A percentile compares a stretch with the other conserved stretches of the same genome.
Conservation (phyloP, 306 rosid species). For the Spatholobus suberectus region DNA sequence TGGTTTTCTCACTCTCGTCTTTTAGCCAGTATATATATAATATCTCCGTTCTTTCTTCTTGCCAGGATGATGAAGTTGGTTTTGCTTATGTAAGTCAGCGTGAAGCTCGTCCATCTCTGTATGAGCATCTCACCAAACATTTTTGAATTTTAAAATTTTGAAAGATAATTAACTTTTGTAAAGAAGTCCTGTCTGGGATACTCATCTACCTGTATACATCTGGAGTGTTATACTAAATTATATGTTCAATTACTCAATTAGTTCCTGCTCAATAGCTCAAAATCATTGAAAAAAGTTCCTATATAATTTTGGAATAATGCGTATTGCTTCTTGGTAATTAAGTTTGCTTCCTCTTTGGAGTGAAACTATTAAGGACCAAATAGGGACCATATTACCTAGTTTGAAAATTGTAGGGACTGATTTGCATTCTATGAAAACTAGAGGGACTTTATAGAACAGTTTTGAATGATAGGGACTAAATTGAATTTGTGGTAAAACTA, state of each 20-base stretch:
- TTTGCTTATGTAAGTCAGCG: conserved; percentile 94
- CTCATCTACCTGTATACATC: conserved; percentile 20
- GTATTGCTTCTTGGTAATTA: not conserved
- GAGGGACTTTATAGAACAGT: not conserved
- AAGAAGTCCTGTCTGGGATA: not conserved
- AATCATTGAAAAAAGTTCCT: not conserved
- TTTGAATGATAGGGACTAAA: not conserved
- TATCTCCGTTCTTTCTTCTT: conserved; percentile 28
- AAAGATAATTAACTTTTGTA: conserved; percentile 4
- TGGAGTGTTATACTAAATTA: conserved; percentile 21
- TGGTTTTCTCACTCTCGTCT: conserved; percentile 29
- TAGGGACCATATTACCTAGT: conserved; percentile 5
- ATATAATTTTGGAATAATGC: not conserved
- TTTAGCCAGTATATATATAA: conserved; percentile 22
- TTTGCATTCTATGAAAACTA: conserved; percentile 15
- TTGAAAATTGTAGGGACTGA: not conserved
- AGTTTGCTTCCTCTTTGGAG: conserved; percentile 30
- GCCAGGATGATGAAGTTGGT: conserved; percentile 88
- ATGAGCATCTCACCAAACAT: conserved; percentile 59
- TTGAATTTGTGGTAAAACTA: conserved; percentile 11
- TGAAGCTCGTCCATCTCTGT: conserved; percentile 92
- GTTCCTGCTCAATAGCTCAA: not conserved
- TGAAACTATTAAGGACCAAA: conserved; percentile 13
- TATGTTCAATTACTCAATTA: not conserved
- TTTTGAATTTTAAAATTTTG: conserved; percentile 22